These are phyloP conservation scores for Tetraselmis chui DNA, from an alignment of 139 green algal genomes.

Conservation along the genomic window DNA sequence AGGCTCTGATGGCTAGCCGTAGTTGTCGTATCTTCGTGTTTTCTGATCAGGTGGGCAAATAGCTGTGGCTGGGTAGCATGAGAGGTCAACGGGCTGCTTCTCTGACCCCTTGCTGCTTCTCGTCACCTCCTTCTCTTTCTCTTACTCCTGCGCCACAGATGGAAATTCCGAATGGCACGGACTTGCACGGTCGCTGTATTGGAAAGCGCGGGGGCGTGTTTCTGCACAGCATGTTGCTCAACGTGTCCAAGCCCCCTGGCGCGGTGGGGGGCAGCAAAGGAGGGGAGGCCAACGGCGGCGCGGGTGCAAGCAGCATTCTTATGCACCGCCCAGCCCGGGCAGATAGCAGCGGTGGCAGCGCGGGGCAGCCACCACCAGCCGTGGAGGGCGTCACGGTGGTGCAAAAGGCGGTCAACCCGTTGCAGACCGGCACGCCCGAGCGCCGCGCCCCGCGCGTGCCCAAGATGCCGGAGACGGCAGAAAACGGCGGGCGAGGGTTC, in stretches of 20 bases:
- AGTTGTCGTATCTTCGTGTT: too few relatives aligned
- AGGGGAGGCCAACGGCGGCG: background rate
- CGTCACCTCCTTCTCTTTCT: too few relatives aligned
- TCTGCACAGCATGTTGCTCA: conserved; percentile 28
- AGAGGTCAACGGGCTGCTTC: too few relatives aligned
- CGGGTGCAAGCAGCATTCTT: conserved; percentile 14
- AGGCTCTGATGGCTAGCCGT: too few relatives aligned
- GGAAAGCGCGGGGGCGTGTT: conserved; percentile 29
- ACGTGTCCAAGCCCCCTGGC: conserved; percentile 41
- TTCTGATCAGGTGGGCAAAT: too few relatives aligned
- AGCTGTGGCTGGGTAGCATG: too few relatives aligned
- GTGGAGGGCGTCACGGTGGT: background rate
- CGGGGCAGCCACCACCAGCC: background rate
- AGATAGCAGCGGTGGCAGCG: background rate
- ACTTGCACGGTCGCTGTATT: conserved; percentile 37
- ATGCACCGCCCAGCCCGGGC: background rate
- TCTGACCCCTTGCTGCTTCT: too few relatives aligned
- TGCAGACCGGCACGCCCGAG: background rate
- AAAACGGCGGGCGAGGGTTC: conserved; percentile 16
- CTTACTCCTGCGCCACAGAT: background rate
- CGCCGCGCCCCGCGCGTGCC: background rate
- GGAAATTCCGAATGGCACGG: conserved; percentile 31
- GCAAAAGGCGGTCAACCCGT: background rate
- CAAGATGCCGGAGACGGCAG: background rate
- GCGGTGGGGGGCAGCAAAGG: conserved; percentile 21